These are phyloP conservation scores for Pyricularia pennisetigena DNA, from an alignment of 2,329 filamentous ascomycete species.

Conservation along the genomic window DNA sequence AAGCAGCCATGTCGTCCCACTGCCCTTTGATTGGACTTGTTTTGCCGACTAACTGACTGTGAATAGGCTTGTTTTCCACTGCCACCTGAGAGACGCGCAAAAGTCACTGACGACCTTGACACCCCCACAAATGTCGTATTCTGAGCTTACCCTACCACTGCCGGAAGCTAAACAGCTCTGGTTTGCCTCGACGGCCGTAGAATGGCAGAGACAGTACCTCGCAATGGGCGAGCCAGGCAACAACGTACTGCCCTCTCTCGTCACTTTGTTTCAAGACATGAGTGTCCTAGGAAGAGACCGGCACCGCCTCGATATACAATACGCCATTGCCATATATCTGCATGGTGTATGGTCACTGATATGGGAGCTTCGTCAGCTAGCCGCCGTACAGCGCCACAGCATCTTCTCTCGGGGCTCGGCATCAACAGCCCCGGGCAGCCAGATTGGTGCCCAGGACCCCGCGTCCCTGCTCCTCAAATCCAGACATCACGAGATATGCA, in stretches of 20 bases:
- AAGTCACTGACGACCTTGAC: constrained; percentile 57
- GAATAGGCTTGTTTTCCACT: constrained; percentile 49
- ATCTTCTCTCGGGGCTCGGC: constrained; percentile 29
- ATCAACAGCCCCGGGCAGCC: not conserved
- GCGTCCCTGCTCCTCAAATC: constrained; percentile 33
- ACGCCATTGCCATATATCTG: constrained; percentile 49
- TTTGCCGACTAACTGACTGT: constrained; percentile 1
- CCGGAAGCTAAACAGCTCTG: constrained; percentile 54
- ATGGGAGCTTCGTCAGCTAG: constrained; percentile 54
- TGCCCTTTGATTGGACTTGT: not conserved
- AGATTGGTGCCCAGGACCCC: not conserved
- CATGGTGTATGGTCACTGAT: constrained; percentile 58
- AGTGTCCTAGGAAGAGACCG: constrained; percentile 38
- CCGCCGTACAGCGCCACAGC: constrained; percentile 35
- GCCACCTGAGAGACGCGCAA: constrained; percentile 56
- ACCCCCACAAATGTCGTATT: constrained; percentile 57
- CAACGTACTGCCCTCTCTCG: constrained; percentile 37
- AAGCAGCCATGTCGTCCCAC: constrained; percentile 1
- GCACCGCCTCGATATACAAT: constrained; percentile 42
- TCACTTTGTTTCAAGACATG: constrained; percentile 47
- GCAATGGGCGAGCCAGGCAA: constrained; percentile 24
- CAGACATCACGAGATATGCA: constrained; percentile 53
- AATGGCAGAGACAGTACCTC: constrained; percentile 56
- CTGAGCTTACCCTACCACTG: constrained; percentile 56
- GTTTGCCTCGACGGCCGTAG: constrained; percentile 50